phyloP scores from a whole-genome alignment of 1,284 basidiomycete genomes.

The Trichosporon sp. region DNA sequence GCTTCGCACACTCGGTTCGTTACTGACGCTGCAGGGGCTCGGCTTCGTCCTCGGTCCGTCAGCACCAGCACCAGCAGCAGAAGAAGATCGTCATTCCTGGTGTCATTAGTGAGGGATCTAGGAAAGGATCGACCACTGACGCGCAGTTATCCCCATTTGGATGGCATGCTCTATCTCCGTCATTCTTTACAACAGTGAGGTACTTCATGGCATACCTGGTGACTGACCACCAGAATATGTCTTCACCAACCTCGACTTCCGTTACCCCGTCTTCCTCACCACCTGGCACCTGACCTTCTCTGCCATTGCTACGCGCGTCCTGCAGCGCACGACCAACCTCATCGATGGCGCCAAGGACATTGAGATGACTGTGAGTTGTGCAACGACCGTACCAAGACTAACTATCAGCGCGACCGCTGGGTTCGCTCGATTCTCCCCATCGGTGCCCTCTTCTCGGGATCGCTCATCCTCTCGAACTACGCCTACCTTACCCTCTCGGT shows the following conservation, averaged over 20 bases:
- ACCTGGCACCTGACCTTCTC: conserved; percentile 85
- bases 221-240: conserved; percentile 64
- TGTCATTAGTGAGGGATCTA: conserved; percentile 49
- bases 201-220: too few species aligned
- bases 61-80: conserved; percentile 34
- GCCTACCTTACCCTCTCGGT: conserved; percentile 91
- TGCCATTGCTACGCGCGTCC: conserved; percentile 82
- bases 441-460: conserved; percentile 86
- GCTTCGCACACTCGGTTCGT: background rate
- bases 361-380: conserved; percentile 66
- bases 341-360: conserved; percentile 88
- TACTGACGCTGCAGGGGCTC: conserved; percentile 19
- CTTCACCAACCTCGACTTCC: conserved; percentile 79
- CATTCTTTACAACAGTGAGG: conserved; percentile 87
- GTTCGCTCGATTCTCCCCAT: conserved; percentile 88
- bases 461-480: conserved; percentile 89
- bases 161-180: conserved; percentile 86
- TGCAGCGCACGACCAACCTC: conserved; percentile 83
- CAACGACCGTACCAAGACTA: background rate
- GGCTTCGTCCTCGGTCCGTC: conserved; percentile 10
- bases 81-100: conserved; percentile 57
- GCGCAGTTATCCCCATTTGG: conserved; percentile 60
- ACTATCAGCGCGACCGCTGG: conserved; percentile 68
- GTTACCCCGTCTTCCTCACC: conserved; percentile 82
- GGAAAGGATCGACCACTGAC: background rate